A percentile compares a stretch with the other conserved stretches of the same genome.
phyloP scores from a whole-genome alignment of 495 filamentous ascomycete species.

The Stereocaulon alpinum region DNA sequence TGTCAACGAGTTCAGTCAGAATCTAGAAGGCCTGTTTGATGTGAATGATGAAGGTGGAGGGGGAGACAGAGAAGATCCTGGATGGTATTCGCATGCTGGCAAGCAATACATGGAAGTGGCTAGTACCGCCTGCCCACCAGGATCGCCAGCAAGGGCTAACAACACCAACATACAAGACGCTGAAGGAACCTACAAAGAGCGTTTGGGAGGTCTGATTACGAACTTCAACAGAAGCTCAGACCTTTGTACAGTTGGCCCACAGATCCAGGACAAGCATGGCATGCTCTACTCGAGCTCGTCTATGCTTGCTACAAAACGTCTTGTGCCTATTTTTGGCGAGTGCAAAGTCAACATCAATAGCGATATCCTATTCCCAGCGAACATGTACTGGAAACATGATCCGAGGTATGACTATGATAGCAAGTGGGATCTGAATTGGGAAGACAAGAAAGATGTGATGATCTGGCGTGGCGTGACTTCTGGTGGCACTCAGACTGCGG shows the following conservation, averaged over 20 bases:
- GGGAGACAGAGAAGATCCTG: conserved; percentile 18
- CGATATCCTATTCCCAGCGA: conserved; percentile 65
- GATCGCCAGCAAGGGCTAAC: conserved; percentile 44
- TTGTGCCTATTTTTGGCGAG: conserved; percentile 66
- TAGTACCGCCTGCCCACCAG: conserved; percentile 48
- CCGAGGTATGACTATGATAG: conserved; percentile 54
- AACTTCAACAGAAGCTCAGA: conserved; percentile 58
- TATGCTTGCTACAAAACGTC: conserved; percentile 42
- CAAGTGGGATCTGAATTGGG: conserved; percentile 40
- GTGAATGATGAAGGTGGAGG: conserved; percentile 20
- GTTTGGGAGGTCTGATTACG: conserved; percentile 46
- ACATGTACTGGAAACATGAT: conserved; percentile 66
- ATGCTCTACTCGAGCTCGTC: conserved; percentile 58
- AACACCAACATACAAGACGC: conserved; percentile 28
- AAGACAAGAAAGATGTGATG: conserved; percentile 41
- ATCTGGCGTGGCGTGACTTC: conserved; percentile 65
- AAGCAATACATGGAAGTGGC: conserved; percentile 54
- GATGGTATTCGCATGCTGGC: conserved; percentile 24
- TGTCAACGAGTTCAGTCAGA: conserved; percentile 28
- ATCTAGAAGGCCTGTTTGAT: conserved; percentile 25
- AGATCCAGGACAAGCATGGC: conserved; percentile 51
- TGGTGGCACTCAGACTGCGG: conserved; percentile 50
- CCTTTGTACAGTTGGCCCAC: conserved; percentile 51
- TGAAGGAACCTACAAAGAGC: conserved; percentile 28
- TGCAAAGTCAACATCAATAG: conserved; percentile 71